Evolutionary conservation across 805 yeast species (phyloP).

Genomic region (Suhomyces sp.): DNA sequence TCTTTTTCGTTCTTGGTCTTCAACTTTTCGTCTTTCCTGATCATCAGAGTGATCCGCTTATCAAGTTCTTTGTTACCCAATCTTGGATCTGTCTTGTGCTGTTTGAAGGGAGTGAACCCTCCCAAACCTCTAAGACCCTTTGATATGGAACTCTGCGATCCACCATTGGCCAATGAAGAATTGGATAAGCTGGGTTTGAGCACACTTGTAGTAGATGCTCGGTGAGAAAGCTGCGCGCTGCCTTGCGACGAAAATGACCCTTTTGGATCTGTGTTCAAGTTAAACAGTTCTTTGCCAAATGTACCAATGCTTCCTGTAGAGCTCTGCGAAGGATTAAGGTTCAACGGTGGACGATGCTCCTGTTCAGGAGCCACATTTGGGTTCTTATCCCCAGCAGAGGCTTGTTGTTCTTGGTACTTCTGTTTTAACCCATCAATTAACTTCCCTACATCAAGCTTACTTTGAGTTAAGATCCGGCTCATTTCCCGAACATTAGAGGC

Average conservation of each 20-base stretch:
- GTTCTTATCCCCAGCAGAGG: neutral
- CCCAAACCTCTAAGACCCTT: conserved; percentile 22
- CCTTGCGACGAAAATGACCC: conserved; percentile 1
- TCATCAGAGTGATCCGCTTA: conserved; percentile 28
- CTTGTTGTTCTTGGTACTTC: conserved; percentile 9
- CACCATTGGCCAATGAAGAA: conserved; percentile 5
- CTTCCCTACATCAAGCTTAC: conserved; percentile 24
- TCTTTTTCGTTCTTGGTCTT: conserved; percentile 15
- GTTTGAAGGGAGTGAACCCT: conserved; percentile 31
- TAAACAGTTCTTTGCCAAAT: neutral
- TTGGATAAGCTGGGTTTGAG: conserved; percentile 10
- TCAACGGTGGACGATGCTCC: neutral
- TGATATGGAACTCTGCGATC: neutral
- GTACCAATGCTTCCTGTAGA: neutral
- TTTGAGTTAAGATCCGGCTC: conserved; percentile 36
- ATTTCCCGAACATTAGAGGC: conserved; percentile 53
- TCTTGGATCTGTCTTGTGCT: conserved; percentile 18
- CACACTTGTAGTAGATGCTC: neutral
- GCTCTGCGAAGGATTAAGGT: neutral
- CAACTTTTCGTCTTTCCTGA: conserved; percentile 30
- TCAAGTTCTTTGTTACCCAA: conserved; percentile 28
- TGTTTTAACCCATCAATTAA: conserved; percentile 22
- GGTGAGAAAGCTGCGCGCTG: neutral
- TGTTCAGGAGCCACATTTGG: no score
- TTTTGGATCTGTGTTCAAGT: neutral